Conservation (phyloP, 306 rosid genomes). For the Cucumis hystrix region DNA sequence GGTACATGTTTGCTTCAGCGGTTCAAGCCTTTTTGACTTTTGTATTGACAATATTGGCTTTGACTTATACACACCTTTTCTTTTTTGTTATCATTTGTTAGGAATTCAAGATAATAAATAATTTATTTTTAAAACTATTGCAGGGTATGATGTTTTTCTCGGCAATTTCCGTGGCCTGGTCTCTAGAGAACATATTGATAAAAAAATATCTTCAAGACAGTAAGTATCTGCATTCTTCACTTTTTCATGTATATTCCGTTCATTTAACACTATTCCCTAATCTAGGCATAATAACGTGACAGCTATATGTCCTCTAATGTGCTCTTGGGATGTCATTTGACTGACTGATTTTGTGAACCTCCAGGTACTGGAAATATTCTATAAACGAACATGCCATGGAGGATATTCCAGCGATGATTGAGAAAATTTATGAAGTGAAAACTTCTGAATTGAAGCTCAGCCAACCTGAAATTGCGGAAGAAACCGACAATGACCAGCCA, state of each 20-base stretch:
- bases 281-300: not conserved
- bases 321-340: not conserved
- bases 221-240: constrained; percentile 25
- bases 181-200: constrained; percentile 69
- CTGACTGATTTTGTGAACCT: constrained; percentile 4
- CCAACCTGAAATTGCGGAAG: constrained; percentile 49
- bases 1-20: constrained; percentile 31
- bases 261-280: not conserved
- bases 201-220: constrained; percentile 64
- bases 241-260: not conserved
- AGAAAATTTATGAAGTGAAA: constrained; percentile 73
- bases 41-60: not conserved
- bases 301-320: not conserved
- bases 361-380: constrained; percentile 89
- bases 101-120: not conserved
- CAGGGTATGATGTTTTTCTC: constrained; percentile 81
- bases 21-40: not conserved
- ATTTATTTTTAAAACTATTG: not conserved
- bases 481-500: constrained; percentile 43
- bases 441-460: constrained; percentile 54
- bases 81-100: not conserved
- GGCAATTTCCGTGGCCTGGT: constrained; percentile 82
- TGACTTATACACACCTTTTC: not conserved
- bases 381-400: constrained; percentile 85
- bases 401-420: constrained; percentile 87